Evolutionary conservation across 148 eudicot genomes (phyloP), one percentile per base, ranked within the genome.

Genomic region (Cornus kousa): DNA sequence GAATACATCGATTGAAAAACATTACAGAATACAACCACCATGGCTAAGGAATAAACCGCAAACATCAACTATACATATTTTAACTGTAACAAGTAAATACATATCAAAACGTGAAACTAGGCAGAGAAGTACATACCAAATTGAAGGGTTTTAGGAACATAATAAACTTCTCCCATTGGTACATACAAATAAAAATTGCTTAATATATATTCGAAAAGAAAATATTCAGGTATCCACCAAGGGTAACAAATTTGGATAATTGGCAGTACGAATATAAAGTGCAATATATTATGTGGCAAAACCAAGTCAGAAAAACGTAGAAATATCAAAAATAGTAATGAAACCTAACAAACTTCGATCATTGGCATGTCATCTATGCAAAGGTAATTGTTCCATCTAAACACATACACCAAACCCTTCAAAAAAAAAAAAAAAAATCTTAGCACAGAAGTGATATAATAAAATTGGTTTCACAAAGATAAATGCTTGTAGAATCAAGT

Each of bases 141-240:
- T 35, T 35, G 37, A 35, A 35, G 37, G 37, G 37, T 35, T 35
- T 35, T 35, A 35, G 37, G 37, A 35, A 35, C 37, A 35, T 35
- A 35, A 35, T 4, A 35, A 35, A 35, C 37, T 35, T 35, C 37
- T 4, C 37, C 37, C 37, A 28, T 1, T 35, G 4, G 37, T 35
- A 35, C 37, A 35, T 35, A 4, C 37, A 35, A 35, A 2, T 4
- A 35, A 35, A 35, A 35, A 35, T 35, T 35, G 37, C 37, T 4
- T 35, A 2, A 35, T 35, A 35, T 35, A 35, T 35, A 35, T 35
- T 35, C 5, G 37, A 35, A 35, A 35, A 35, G 37, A 53, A 16
- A 73, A 13, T 22, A 73, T 55, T 55, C 24, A 73, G 8, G 35
- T 19, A 55, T 31, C 28, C 76, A 73, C 76, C 75, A 19, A 73